phyloP scores from a whole-genome alignment of 78 protist species.

The Emiliania huxleyi region DNA sequence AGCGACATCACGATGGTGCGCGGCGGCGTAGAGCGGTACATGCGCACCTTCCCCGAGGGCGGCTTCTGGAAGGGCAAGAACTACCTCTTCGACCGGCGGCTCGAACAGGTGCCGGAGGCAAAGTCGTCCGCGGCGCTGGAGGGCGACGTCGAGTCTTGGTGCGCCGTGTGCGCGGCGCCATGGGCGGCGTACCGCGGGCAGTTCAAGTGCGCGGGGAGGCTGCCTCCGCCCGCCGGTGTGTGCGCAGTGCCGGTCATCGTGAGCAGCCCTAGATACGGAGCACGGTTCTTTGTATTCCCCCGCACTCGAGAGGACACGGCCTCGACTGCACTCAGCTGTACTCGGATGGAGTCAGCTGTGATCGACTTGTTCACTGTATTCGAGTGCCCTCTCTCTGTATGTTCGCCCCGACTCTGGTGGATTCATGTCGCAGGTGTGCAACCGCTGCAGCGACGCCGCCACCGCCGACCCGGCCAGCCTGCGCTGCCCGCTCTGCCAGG shows the following conservation, averaged over 20 bases:
- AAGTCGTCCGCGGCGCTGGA: background rate
- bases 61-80: background rate
- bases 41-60: background rate
- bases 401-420: no score
- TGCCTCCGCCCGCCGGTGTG: background rate
- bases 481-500: background rate
- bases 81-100: background rate
- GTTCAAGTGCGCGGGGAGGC: background rate
- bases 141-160: background rate
- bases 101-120: background rate
- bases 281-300: no score
- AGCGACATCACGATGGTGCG: background rate
- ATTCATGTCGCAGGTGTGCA: no score
- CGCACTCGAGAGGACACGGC: no score
- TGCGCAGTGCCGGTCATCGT: background rate
- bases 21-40: slow-evolving; percentile 1
- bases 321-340: no score
- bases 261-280: no score
- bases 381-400: no score
- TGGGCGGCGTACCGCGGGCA: background rate
- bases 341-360: no score
- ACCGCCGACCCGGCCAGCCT: background rate
- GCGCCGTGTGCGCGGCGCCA: background rate
- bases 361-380: no score
- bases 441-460: background rate